Percentiles rank a stretch among this genome's conserved stretches.
phyloP scores from a whole-genome alignment of 768 basidiomycete species.

The Mycena kentingensis region DNA sequence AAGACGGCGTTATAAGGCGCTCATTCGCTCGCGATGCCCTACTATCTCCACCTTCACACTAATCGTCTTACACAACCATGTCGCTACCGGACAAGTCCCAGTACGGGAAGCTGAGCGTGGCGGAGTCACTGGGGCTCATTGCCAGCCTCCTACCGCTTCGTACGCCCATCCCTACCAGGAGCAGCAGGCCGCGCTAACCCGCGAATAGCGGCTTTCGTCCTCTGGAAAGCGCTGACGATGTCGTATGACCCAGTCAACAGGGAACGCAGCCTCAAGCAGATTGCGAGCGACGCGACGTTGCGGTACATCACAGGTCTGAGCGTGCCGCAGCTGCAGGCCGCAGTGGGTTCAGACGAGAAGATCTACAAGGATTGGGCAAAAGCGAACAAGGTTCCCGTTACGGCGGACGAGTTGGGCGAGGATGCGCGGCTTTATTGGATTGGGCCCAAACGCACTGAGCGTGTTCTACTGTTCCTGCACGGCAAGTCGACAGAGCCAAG shows the following conservation, averaged over 20 bases:
- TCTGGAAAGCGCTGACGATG: slow-evolving; percentile 27
- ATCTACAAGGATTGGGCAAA: slow-evolving; percentile 30
- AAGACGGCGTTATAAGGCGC: too few relatives aligned
- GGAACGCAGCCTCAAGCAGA: slow-evolving; percentile 27
- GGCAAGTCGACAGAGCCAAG: slow-evolving; percentile 22
- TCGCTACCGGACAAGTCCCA: not conserved
- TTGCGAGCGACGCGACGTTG: slow-evolving; percentile 23
- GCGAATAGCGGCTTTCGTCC: slow-evolving; percentile 22
- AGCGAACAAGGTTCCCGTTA: slow-evolving; percentile 20
- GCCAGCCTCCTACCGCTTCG: slow-evolving; percentile 1
- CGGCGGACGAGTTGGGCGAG: slow-evolving; percentile 32
- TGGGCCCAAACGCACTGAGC: slow-evolving; percentile 33
- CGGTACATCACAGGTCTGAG: slow-evolving; percentile 19
- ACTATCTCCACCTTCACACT: too few relatives aligned
- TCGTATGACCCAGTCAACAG: slow-evolving; percentile 27
- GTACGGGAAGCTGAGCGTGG: slow-evolving; percentile 11
- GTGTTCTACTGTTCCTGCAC: slow-evolving; percentile 36
- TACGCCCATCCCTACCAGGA: not conserved
- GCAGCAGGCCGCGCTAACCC: not conserved
- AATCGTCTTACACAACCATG: too few relatives aligned
- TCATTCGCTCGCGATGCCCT: too few relatives aligned
- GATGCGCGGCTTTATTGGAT: slow-evolving; percentile 36
- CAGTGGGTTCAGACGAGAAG: slow-evolving; percentile 24
- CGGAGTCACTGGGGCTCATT: slow-evolving; percentile 4
- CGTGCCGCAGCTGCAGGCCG: slow-evolving; percentile 29